Percentiles rank a stretch among this genome's conserved stretches.
Conservation (phyloP, 1,139 yeast genomes). For the Lodderomyces orthopsilosis region DNA sequence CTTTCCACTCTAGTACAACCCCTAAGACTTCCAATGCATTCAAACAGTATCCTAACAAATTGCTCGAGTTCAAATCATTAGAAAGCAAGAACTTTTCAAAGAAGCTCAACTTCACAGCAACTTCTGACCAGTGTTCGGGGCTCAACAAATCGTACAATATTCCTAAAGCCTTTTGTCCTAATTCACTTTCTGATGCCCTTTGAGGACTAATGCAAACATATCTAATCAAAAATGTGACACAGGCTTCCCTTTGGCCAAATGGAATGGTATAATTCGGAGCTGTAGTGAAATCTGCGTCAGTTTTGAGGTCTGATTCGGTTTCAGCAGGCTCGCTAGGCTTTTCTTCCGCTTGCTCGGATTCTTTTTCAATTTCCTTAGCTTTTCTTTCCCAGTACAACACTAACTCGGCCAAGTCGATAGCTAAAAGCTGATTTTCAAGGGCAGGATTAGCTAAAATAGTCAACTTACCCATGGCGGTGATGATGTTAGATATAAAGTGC, state of each 20-base stretch:
- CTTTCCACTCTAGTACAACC: slow-evolving; percentile 79
- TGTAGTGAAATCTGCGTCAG: slow-evolving; percentile 34
- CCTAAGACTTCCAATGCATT: slow-evolving; percentile 89
- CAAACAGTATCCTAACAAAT: slow-evolving; percentile 69
- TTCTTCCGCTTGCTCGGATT: slow-evolving; percentile 15
- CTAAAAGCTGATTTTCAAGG: slow-evolving; percentile 76
- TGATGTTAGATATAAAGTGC: slow-evolving; percentile 82
- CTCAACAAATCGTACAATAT: slow-evolving; percentile 72
- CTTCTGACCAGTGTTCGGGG: slow-evolving; percentile 81
- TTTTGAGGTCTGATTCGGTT: slow-evolving; percentile 8
- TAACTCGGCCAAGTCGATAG: slow-evolving; percentile 85
- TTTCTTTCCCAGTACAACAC: slow-evolving; percentile 81
- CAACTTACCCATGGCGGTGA: slow-evolving; percentile 92
- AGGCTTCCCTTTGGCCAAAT: slow-evolving; percentile 80
- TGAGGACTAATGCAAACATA: slow-evolving; percentile 87
- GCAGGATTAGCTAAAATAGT: slow-evolving; percentile 81
- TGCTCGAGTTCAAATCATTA: slow-evolving; percentile 66
- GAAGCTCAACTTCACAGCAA: slow-evolving; percentile 74
- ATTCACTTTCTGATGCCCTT: slow-evolving; percentile 77
- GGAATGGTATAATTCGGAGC: slow-evolving; percentile 60
- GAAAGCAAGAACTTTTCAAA: slow-evolving; percentile 84
- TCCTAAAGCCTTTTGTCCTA: slow-evolving; percentile 78
- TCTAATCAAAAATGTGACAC: slow-evolving; percentile 85
- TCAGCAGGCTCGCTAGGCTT: slow-evolving; percentile 15
- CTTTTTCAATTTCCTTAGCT: slow-evolving; percentile 23